Evolutionary conservation across 2,329 filamentous ascomycete genomes (phyloP).

Genomic region (Talaromyces funiculosus): DNA sequence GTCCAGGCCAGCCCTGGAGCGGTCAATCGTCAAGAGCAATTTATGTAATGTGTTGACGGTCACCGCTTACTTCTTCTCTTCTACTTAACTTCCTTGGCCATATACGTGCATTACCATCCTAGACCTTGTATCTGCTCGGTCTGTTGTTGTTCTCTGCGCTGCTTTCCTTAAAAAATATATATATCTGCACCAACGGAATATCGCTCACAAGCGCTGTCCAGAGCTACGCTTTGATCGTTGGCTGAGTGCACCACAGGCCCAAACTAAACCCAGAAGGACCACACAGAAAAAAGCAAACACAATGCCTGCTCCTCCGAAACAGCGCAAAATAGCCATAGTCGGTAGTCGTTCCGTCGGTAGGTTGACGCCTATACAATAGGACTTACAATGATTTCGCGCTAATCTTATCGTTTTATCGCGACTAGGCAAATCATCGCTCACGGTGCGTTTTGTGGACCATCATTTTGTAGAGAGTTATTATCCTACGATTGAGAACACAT

Average conservation of each 20-base stretch:
- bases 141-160: background rate
- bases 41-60: background rate
- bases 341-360: slow-evolving; percentile 86
- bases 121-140: background rate
- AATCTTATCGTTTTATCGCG: background rate
- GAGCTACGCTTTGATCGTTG: slow-evolving; percentile 1
- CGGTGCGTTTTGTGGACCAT: slow-evolving; percentile 93
- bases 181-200: background rate
- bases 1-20: background rate
- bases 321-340: slow-evolving; percentile 92
- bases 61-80: background rate
- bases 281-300: slow-evolving; percentile 17
- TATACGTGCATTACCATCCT: background rate
- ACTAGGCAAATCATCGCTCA: slow-evolving; percentile 88
- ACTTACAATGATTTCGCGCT: background rate
- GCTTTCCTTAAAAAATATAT: background rate
- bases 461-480: slow-evolving; percentile 99
- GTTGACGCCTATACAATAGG: slow-evolving; percentile 22
- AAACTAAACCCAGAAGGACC: background rate
- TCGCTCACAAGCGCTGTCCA: background rate
- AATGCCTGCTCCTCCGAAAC: slow-evolving; percentile 71
- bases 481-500: slow-evolving; percentile 98
- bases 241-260: background rate
- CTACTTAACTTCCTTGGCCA: background rate
- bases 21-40: too few species aligned